Conservation (phyloP, 495 filamentous ascomycete genomes). For the Aspergillus kassunensis region DNA sequence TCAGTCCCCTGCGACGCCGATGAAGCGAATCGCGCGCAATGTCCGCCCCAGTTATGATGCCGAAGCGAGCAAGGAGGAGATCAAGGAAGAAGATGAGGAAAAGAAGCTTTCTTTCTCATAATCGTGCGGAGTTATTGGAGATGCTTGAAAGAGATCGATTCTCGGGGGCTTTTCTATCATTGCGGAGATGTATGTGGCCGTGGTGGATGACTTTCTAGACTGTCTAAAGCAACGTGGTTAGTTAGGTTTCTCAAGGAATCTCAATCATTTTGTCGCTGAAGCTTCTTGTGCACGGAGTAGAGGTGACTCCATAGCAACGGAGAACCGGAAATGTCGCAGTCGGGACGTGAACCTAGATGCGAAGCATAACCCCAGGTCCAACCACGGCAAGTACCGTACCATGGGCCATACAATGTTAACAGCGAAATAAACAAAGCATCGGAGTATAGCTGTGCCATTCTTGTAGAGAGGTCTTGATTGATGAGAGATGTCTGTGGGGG, state of each 20-base stretch:
- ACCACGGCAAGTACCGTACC: neutral
- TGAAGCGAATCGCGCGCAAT: neutral
- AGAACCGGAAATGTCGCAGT: neutral
- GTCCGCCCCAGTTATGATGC: neutral
- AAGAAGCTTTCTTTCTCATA: neutral
- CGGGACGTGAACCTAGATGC: neutral
- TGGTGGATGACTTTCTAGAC: too few relatives aligned
- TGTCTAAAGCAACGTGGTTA: neutral
- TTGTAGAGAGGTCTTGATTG: neutral
- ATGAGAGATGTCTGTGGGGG: constrained; percentile 4
- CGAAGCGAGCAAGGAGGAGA: neutral
- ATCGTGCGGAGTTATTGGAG: neutral
- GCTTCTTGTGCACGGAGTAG: too few relatives aligned
- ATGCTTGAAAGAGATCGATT: neutral
- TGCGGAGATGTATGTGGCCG: too few relatives aligned
- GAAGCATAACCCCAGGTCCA: neutral
- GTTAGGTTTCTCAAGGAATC: too few relatives aligned
- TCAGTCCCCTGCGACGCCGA: neutral
- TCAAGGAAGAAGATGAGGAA: constrained; percentile 6
- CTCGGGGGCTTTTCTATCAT: too few relatives aligned
- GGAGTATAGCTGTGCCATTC: too few relatives aligned
- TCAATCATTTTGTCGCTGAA: too few relatives aligned
- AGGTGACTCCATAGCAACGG: neutral
- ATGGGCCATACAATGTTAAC: neutral
- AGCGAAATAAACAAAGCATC: too few relatives aligned